Percentiles rank a stretch among this genome's conserved stretches.
Conservation (phyloP, 495 filamentous ascomycete genomes). For the Pyrenula massariospora region DNA sequence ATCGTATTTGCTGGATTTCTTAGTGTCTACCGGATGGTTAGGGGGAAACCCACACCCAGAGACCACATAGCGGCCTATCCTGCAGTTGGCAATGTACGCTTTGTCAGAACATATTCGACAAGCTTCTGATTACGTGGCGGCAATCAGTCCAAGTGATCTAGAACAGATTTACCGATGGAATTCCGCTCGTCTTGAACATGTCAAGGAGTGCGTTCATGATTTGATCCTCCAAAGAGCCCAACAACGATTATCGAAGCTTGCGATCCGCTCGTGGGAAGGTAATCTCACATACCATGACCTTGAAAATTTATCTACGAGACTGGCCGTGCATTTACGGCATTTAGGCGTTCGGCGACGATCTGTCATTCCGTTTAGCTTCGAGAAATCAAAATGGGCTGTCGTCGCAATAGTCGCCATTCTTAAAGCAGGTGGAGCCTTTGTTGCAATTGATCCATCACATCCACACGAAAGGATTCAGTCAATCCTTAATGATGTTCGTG, state of each 20-base stretch:
- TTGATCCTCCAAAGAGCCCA: slow-evolving; percentile 10
- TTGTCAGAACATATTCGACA: too few relatives aligned
- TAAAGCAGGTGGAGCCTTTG: slow-evolving; percentile 32
- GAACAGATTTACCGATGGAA: slow-evolving; percentile 25
- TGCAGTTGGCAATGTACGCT: too few relatives aligned
- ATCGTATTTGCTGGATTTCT: too few relatives aligned
- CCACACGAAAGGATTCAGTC: slow-evolving; percentile 21
- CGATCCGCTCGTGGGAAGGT: slow-evolving; percentile 25
- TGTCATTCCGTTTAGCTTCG: slow-evolving; percentile 23
- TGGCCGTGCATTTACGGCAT: slow-evolving; percentile 11
- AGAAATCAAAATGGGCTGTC: slow-evolving; percentile 29
- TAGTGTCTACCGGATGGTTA: too few relatives aligned
- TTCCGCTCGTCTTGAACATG: slow-evolving; percentile 4
- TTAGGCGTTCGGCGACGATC: slow-evolving; percentile 3
- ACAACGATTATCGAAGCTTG: slow-evolving; percentile 10
- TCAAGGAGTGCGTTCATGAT: slow-evolving; percentile 14
- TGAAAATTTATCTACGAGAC: slow-evolving; percentile 9
- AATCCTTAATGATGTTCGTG: slow-evolving; percentile 24
- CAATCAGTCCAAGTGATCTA: slow-evolving; percentile 28
- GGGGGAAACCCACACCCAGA: too few relatives aligned
- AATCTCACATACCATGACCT: slow-evolving; percentile 23
- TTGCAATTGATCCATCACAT: slow-evolving; percentile 26
- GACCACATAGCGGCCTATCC: too few relatives aligned
- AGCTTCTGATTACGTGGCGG: too few relatives aligned
- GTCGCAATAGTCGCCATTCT: slow-evolving; percentile 33